Evolutionary conservation across 2,329 filamentous ascomycete species (phyloP), one percentile per base, ranked within the genome.

Genomic region (Ophiocordyceps polyrhachis-furcata): DNA sequence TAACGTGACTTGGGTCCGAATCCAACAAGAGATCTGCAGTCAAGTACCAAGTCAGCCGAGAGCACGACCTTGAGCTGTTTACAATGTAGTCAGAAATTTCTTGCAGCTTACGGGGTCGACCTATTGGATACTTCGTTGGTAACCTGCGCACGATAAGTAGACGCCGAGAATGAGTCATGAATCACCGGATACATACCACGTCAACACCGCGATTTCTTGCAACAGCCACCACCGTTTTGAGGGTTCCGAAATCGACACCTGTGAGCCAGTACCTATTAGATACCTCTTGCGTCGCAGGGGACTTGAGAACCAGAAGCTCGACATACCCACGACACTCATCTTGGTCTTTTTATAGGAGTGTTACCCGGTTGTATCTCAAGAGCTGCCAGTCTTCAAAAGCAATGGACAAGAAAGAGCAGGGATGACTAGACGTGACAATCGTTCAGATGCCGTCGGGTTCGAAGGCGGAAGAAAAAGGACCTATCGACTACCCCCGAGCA

Each of bases 71-170:
- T 3, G 13, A n/a, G 38, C 13, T 4, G 7, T 12, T n/a, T 11
- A 19, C n/a, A 7, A 7, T 20, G n/a, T n/a, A n/a, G n/a, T n/a
- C n/a, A 17, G n/a, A 40, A 7, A 40, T 9, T 25, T 25, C 23
- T 4, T 8, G 23, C 23, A 40, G n/a, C 38, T 20, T 40, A 95
- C 85, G 91, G 91, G 56, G 91, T 98, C 49, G 86, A 80, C 67
- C 91, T 82, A 76, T 98, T 96, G 54, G 91, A 98, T 57, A 96
- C 91, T 69, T 98, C 91, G 74, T 98, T 98, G 70, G 86, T 83
- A 63, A 98, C 93, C 87, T 94, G 58, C 46, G 12, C 3, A 15
- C 5, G 12, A 32, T 32, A 13, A 32, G 31, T 15, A 32, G 5
- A 15, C 15, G 11, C 12, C 31, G 11, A 5, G 12, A 32, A 13